These are phyloP conservation scores for Viridothelium virens DNA, from an alignment of 495 filamentous ascomycete species.

Conservation along the genomic window DNA sequence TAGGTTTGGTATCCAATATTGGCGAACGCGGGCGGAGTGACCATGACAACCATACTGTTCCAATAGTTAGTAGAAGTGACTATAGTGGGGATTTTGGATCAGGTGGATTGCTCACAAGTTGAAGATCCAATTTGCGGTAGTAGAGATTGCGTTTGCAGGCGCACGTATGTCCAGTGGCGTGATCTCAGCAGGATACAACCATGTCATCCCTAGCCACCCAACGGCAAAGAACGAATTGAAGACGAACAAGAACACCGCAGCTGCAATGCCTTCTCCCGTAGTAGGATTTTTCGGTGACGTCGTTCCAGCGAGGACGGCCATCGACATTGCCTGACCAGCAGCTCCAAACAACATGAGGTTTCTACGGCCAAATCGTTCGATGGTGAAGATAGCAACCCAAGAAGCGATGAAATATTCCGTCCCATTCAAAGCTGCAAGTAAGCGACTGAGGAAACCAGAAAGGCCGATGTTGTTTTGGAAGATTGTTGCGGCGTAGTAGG, in stretches of 20 bases:
- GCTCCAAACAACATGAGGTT: slow-evolving; percentile 47
- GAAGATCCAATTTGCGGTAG: slow-evolving; percentile 27
- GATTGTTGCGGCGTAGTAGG: slow-evolving; percentile 53
- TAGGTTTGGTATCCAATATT: slow-evolving; percentile 34
- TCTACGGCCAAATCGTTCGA: slow-evolving; percentile 49
- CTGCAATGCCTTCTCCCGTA: slow-evolving; percentile 35
- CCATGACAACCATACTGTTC: slow-evolving; percentile 26
- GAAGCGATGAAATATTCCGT: slow-evolving; percentile 46
- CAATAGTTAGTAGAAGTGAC: not conserved
- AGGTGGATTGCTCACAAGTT: slow-evolving; percentile 33
- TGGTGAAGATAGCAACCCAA: slow-evolving; percentile 45
- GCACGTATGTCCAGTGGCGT: slow-evolving; percentile 47
- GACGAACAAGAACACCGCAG: slow-evolving; percentile 51
- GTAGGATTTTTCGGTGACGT: slow-evolving; percentile 21
- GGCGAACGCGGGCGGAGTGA: slow-evolving; percentile 28
- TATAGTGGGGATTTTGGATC: not conserved
- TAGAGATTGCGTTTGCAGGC: slow-evolving; percentile 44
- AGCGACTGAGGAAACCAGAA: slow-evolving; percentile 31
- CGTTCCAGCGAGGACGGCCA: slow-evolving; percentile 40
- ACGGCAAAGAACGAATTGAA: slow-evolving; percentile 53
- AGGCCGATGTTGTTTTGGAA: slow-evolving; percentile 52
- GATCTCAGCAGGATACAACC: slow-evolving; percentile 50
- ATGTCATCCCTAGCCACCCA: slow-evolving; percentile 52
- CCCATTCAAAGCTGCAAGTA: slow-evolving; percentile 41
- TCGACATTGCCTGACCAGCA: slow-evolving; percentile 43